These are phyloP conservation scores for Echinochloa phyllopogon DNA, from an alignment of 176 grass and related monocot genomes.

Conservation along the genomic window DNA sequence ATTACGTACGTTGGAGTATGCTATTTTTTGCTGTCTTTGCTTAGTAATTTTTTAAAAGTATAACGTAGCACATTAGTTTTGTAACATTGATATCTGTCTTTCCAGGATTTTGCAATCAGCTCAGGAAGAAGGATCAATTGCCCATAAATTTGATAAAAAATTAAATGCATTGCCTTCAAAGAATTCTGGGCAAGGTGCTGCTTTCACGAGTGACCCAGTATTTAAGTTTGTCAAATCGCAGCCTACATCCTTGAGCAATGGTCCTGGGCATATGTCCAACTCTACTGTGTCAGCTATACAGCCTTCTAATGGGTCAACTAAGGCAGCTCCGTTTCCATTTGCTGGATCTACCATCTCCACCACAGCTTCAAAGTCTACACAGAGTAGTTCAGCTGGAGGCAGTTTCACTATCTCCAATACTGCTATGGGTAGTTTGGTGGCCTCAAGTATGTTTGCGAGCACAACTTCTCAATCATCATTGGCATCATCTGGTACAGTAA, in stretches of 20 bases:
- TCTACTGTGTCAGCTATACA: constrained; percentile 16
- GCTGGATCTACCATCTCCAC: background rate
- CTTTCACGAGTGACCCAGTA: constrained; percentile 47
- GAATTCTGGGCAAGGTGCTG: constrained; percentile 38
- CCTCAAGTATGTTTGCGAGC: constrained; percentile 15
- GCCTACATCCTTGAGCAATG: constrained; percentile 39
- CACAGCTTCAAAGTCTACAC: background rate
- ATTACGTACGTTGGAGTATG: constrained; percentile 21
- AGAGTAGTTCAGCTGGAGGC: constrained; percentile 35
- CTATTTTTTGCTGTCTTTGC: constrained; percentile 18
- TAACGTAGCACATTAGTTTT: background rate
- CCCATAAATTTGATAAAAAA: constrained; percentile 11
- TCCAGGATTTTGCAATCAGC: constrained; percentile 37
- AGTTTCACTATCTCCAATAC: constrained; percentile 35
- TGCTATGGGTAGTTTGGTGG: constrained; percentile 3
- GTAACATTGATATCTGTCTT: background rate
- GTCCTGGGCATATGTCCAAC: constrained; percentile 22
- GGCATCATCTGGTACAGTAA: constrained; percentile 14
- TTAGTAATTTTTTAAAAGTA: constrained; percentile 30
- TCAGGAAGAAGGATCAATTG: constrained; percentile 31
- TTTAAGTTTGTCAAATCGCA: constrained; percentile 41
- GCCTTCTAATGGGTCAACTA: constrained; percentile 5
- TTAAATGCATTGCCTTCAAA: constrained; percentile 41
- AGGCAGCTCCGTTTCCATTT: constrained; percentile 12
- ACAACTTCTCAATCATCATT: constrained; percentile 28